Evolutionary conservation across 352 stramenopile species (phyloP).

Genomic region (Phytophthora crassamura): DNA sequence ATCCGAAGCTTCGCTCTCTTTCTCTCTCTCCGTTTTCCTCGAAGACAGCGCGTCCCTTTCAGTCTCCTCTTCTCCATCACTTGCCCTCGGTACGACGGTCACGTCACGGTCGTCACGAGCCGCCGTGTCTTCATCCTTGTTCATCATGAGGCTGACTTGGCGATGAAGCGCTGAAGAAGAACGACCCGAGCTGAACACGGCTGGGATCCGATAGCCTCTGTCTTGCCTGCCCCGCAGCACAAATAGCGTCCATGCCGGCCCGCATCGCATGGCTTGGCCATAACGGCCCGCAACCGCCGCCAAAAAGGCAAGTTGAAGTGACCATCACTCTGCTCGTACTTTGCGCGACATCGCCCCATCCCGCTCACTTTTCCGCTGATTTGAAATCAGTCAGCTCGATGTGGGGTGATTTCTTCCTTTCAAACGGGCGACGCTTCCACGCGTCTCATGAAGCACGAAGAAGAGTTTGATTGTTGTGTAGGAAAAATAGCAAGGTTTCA

Average conservation of each 20-base stretch:
- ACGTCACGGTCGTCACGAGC: constrained; percentile 3
- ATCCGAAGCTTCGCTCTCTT: constrained; percentile 10
- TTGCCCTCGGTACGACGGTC: background rate
- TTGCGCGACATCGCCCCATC: background rate
- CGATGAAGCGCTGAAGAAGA: constrained; percentile 1
- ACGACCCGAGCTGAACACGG: background rate
- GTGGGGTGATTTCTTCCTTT: too few species aligned
- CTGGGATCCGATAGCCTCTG: background rate
- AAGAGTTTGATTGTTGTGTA: background rate
- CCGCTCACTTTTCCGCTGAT: background rate
- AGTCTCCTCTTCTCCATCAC: constrained; percentile 11
- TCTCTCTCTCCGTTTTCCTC: background rate
- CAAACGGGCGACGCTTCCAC: background rate
- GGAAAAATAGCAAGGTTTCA: constrained; percentile 45
- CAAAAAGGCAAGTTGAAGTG: constrained; percentile 32
- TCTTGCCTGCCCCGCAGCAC: background rate
- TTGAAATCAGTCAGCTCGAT: too few species aligned
- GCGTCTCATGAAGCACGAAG: too few species aligned
- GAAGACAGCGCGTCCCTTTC: constrained; percentile 19
- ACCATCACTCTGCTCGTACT: constrained; percentile 29
- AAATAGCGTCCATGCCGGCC: constrained; percentile 18
- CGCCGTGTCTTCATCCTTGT: constrained; percentile 20
- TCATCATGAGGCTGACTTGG: constrained; percentile 16
- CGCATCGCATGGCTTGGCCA: constrained; percentile 1
- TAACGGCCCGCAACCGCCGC: constrained; percentile 25